These are phyloP conservation scores for Geotrichum restrictum DNA, from an alignment of 1,139 yeast species.

Conservation along the genomic window DNA sequence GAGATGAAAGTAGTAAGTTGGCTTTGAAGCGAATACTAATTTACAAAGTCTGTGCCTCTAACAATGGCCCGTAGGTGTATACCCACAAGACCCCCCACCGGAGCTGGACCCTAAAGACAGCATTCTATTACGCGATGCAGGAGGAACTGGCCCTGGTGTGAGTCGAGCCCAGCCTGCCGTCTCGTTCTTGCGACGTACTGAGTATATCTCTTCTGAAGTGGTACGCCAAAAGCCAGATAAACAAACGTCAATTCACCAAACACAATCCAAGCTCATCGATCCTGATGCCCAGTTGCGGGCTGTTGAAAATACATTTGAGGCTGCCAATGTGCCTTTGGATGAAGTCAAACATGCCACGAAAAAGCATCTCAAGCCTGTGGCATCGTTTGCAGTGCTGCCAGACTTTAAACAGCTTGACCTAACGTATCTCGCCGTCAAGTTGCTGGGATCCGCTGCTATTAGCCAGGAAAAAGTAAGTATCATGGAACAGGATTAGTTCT, in stretches of 20 bases:
- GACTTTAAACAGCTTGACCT: constrained; percentile 87
- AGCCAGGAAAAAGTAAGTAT: constrained; percentile 36
- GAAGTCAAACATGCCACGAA: constrained; percentile 71
- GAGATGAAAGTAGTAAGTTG: constrained; percentile 45
- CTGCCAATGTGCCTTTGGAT: constrained; percentile 49
- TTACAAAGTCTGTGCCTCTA: constrained; percentile 18
- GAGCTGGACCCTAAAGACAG: constrained; percentile 72
- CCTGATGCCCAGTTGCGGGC: constrained; percentile 61
- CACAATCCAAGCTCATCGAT: constrained; percentile 40
- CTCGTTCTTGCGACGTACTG: constrained; percentile 88
- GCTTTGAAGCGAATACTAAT: constrained; percentile 32
- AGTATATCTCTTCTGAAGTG: constrained; percentile 60
- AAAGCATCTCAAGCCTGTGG: constrained; percentile 67
- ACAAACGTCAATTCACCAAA: constrained; percentile 19
- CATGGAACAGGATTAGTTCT: too few relatives aligned
- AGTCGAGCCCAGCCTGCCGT: constrained; percentile 60
- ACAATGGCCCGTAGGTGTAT: constrained; percentile 15
- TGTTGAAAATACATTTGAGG: constrained; percentile 75
- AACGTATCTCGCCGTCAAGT: constrained; percentile 63
- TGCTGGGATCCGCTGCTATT: constrained; percentile 73
- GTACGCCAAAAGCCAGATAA: constrained; percentile 28
- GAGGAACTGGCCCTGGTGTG: constrained; percentile 43
- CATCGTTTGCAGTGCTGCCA: constrained; percentile 78
- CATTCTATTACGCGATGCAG: constrained; percentile 73
- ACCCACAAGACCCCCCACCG: constrained; percentile 22